phyloP scores from a whole-genome alignment of 1,284 basidiomycete genomes.

The Melampsora allii-populina region DNA sequence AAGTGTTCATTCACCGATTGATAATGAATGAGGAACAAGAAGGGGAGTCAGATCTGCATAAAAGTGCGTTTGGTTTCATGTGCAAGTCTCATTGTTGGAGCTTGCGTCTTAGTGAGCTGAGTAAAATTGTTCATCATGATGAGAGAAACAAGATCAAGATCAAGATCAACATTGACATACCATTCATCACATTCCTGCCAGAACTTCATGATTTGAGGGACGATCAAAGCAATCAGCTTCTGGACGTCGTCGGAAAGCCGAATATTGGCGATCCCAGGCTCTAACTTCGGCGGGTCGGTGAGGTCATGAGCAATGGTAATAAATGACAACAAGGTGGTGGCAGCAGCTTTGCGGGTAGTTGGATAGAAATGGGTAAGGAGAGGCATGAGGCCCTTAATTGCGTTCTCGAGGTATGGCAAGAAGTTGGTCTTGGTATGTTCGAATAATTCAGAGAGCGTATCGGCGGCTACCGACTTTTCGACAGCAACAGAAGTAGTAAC shows the following conservation, averaged over 20 bases:
- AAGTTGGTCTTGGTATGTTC: slow-evolving; percentile 76
- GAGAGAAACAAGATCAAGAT: not conserved
- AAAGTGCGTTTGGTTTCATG: slow-evolving; percentile 19
- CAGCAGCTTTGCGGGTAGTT: slow-evolving; percentile 92
- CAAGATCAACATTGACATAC: slow-evolving; percentile 60
- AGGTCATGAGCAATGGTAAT: slow-evolving; percentile 90
- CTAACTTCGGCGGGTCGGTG: slow-evolving; percentile 76
- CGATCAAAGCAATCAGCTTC: slow-evolving; percentile 72
- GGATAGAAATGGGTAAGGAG: slow-evolving; percentile 85
- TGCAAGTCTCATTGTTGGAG: slow-evolving; percentile 52
- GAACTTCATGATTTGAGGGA: slow-evolving; percentile 77
- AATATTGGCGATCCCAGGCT: slow-evolving; percentile 66
- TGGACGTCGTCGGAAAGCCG: slow-evolving; percentile 72
- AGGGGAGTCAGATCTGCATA: slow-evolving; percentile 6
- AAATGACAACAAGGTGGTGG: slow-evolving; percentile 82
- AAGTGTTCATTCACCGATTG: not conserved
- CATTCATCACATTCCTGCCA: slow-evolving; percentile 96
- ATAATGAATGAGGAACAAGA: not conserved
- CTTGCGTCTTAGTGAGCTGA: slow-evolving; percentile 80
- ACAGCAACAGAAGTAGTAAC: slow-evolving; percentile 91
- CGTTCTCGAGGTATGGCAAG: slow-evolving; percentile 71
- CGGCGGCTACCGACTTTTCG: slow-evolving; percentile 98
- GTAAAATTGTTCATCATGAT: slow-evolving; percentile 49
- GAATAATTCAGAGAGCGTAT: slow-evolving; percentile 91
- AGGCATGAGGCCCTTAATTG: slow-evolving; percentile 74